Evolutionary conservation across 1,139 yeast genomes (phyloP), one percentile per base, ranked within the genome.

Genomic region (Petasospora fabianii): DNA sequence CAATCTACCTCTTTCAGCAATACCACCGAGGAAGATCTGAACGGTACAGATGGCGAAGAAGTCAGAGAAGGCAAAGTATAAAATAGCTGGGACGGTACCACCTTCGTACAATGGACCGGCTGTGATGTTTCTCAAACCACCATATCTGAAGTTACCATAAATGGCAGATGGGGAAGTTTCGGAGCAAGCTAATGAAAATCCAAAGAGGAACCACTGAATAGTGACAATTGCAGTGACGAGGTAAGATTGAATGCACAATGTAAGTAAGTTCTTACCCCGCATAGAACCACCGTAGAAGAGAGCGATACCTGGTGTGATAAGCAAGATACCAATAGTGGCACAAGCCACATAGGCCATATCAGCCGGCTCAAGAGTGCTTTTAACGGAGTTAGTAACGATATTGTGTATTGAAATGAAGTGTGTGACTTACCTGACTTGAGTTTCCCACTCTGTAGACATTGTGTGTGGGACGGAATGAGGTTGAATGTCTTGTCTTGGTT

Each of bases 41-140:
- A 66, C 68, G 3, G 75, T 69, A 24, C 72, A 70, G 32, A 69
- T 59, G 1, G 73, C 73, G 59, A 69, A 69, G 47, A 69, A 69
- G 6, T 54, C 66, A 15, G 70, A 61, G 48, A 69, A 70, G 12
- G 66, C 64, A 39, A 67, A 70, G 39, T 65, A 60, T 34, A 66
- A 55, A 21, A 68, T 66, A 2, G 70, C 61, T 9, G 75, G 73
- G 32, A 67, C 64, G 3, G 68, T 55, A 4, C 60, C 64, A 24
- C 65, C 66, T 49, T 64, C 69, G 20, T 53, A 27, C 34, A 60
- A 53, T 2, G 73, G 73, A n/a, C 60, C 61, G 10, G 69, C 70
- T 21, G 60, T 60, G 12, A 68, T 56, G 39, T 60, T 52, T 28
- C 54, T 57, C 17, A 70, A 49, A n/a, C 71, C 75, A 31, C 71